Evolutionary conservation across 768 basidiomycete genomes (phyloP), one percentile per base, ranked within the genome.

Genomic region (Cytidiella melzeri): DNA sequence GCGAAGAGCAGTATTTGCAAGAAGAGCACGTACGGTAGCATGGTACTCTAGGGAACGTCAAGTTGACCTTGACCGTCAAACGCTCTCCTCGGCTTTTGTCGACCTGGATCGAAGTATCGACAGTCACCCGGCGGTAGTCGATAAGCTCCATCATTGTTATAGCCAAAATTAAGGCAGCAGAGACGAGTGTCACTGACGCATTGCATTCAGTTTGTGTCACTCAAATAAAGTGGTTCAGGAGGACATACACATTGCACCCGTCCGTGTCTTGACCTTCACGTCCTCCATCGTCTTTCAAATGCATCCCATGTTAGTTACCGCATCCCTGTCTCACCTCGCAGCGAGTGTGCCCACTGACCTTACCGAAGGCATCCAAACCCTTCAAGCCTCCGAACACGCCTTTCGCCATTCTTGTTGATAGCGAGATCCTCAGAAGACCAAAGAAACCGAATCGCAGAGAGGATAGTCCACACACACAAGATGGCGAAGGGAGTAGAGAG

Each of bases 331-430:
- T 18, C 15, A 21, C 49, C 15, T 5, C 1, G 18, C 40, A 23
- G 30, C 12, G n/a, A n/a, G n/a, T n/a, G n/a, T n/a, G n/a, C n/a
- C 13, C 48, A 58, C 75, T 57, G 61, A 95, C 95, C 85, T 98
- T 99, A 54, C 96, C 96, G 76, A 99, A 99, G 69, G 96, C 96
- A 74, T 99, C 96, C 47, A 98, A 78, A 64, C 92, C 91, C 66
- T 89, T 92, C 60, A 98, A 76, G 57, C 74, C 77, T 43, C 75
- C 77, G 61, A 91, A 75, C 57, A 90, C 68, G 56, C 85, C 83
- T 69, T 84, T 91, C 57, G 87, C 85, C 85, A 88, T 87, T 15
- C 30, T 34, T n/a, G 60, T 57, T 57, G 52, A 36, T 54, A 47
- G 25, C 54, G 50, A 53, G 53, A 18, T 13, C 24, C 24, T 9